These are phyloP conservation scores for Geosmithia morbida DNA, from an alignment of 2,329 filamentous ascomycete genomes.

Conservation along the genomic window DNA sequence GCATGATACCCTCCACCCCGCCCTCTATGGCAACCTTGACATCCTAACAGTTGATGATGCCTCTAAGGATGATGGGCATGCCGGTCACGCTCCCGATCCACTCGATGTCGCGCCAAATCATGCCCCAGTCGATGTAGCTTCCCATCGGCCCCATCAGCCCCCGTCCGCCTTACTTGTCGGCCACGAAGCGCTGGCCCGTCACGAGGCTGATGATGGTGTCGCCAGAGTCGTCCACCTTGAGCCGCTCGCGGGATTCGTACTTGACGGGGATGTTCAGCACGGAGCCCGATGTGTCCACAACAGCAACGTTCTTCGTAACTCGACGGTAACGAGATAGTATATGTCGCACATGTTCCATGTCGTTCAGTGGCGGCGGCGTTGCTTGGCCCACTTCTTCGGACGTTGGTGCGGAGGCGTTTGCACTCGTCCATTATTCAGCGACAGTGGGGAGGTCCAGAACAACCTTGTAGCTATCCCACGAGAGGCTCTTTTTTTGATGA, in stretches of 20 bases:
- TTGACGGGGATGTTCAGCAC: conserved; percentile 9
- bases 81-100: conserved; percentile 39
- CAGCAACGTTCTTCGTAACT: conserved; percentile 9
- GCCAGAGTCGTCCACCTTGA: conserved; percentile 1
- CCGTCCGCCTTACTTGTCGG: conserved; percentile 32
- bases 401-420: neutral
- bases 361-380: conserved; percentile 2
- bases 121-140: conserved; percentile 39
- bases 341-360: neutral
- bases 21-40: conserved; percentile 31
- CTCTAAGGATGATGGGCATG: conserved; percentile 21
- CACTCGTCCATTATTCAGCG: conserved; percentile 1
- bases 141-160: conserved; percentile 39
- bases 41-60: conserved; percentile 14
- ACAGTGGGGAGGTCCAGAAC: conserved; percentile 4
- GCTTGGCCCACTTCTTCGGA: neutral
- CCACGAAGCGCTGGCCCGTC: neutral
- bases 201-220: neutral
- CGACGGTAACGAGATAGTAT: neutral
- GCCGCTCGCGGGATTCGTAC: conserved; percentile 7
- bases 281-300: conserved; percentile 4
- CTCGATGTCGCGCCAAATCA: conserved; percentile 45
- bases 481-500: conserved; percentile 8
- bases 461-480: conserved; percentile 5
- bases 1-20: conserved; percentile 52